Conservation (phyloP, 768 basidiomycete genomes). For the Phanerochaete carnosa region DNA sequence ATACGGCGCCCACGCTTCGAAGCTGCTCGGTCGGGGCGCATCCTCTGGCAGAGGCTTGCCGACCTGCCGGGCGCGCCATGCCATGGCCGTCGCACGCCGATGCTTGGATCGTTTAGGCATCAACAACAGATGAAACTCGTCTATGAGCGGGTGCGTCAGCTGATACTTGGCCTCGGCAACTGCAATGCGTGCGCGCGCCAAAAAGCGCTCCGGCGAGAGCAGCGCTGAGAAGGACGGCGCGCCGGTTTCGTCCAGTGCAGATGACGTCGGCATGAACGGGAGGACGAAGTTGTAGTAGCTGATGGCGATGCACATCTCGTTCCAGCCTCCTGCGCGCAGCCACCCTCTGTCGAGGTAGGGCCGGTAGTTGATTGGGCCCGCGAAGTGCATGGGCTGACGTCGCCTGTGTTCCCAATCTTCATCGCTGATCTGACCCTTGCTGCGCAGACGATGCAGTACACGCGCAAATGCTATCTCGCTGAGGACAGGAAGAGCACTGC, state of each 20-base stretch:
- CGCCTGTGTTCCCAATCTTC: slow-evolving; percentile 52
- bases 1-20: slow-evolving; percentile 8
- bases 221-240: slow-evolving; percentile 40
- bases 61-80: slow-evolving; percentile 20
- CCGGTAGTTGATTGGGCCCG: slow-evolving; percentile 49
- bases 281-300: slow-evolving; percentile 41
- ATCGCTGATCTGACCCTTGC: slow-evolving; percentile 44
- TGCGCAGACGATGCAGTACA: slow-evolving; percentile 43
- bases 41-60: slow-evolving; percentile 1
- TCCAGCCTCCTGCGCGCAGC: slow-evolving; percentile 41
- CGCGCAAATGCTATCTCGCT: slow-evolving; percentile 52
- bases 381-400: slow-evolving; percentile 44
- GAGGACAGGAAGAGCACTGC: slow-evolving; percentile 45
- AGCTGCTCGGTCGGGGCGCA: not conserved
- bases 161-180: slow-evolving; percentile 33
- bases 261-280: slow-evolving; percentile 42
- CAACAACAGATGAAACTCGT: slow-evolving; percentile 35
- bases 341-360: slow-evolving; percentile 46
- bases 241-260: slow-evolving; percentile 27
- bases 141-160: slow-evolving; percentile 42
- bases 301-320: slow-evolving; percentile 40
- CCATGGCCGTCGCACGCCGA: slow-evolving; percentile 19
- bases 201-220: slow-evolving; percentile 45
- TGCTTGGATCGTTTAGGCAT: slow-evolving; percentile 13
- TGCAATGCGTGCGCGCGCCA: slow-evolving; percentile 34